Conservation (phyloP, 169 alveolate genomes). For the Eimeria sp. region DNA sequence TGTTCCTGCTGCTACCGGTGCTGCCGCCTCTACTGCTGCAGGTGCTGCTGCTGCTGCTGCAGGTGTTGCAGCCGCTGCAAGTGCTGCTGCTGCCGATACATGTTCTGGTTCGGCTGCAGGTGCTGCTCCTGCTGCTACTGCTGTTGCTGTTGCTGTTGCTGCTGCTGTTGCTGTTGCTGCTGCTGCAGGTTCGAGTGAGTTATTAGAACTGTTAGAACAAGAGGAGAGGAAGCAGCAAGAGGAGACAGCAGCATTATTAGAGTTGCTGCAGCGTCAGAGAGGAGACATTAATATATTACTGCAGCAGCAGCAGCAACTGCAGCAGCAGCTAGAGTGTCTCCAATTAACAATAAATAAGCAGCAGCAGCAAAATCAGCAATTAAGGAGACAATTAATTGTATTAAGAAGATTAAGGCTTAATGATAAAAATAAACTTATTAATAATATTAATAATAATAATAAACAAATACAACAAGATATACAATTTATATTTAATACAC, state of each 20-base stretch:
- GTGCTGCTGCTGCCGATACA: not conserved
- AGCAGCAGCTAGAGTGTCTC: not conserved
- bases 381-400: not conserved
- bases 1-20: not conserved
- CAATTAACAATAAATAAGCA: not conserved
- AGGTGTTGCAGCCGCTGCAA: not conserved
- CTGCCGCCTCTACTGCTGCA: not conserved
- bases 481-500: not conserved
- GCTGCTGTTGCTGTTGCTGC: slow-evolving; percentile 29
- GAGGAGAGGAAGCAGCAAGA: slow-evolving; percentile 4
- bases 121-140: not conserved
- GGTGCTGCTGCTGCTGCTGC: not conserved
- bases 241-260: slow-evolving; percentile 30
- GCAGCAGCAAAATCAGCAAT: not conserved
- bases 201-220: not conserved
- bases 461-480: not conserved
- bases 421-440: not conserved
- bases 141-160: slow-evolving; percentile 32
- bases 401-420: not conserved
- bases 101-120: not conserved
- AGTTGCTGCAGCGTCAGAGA: slow-evolving; percentile 4
- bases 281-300: not conserved
- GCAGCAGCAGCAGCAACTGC: slow-evolving; percentile 54
- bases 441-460: not conserved
- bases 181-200: slow-evolving; percentile 35